Conservation (phyloP, 1,284 basidiomycete genomes). For the Rhodotorula sp. region DNA sequence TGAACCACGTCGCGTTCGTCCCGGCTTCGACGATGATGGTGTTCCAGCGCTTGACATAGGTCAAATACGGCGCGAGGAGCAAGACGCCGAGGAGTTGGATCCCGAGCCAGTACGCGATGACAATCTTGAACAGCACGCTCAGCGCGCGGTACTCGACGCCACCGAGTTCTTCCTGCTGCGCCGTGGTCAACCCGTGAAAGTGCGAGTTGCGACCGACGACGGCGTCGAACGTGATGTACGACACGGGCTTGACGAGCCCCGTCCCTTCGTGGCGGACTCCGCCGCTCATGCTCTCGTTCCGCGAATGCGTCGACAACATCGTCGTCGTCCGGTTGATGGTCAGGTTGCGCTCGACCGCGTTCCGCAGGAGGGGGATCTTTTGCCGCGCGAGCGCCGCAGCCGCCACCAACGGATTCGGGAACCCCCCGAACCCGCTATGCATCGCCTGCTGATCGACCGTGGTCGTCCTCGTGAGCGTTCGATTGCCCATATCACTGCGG, state of each 20-base stretch:
- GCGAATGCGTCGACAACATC: slow-evolving; percentile 49
- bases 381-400: slow-evolving; percentile 56
- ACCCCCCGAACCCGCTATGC: slow-evolving; percentile 71
- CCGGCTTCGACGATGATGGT: slow-evolving; percentile 16
- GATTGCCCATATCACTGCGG: slow-evolving; percentile 5
- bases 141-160: slow-evolving; percentile 81
- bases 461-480: slow-evolving; percentile 33
- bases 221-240: slow-evolving; percentile 83
- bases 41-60: slow-evolving; percentile 39
- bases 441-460: slow-evolving; percentile 50
- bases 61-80: slow-evolving; percentile 76
- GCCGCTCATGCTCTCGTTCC: not conserved
- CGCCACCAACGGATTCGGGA: slow-evolving; percentile 71
- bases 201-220: slow-evolving; percentile 80
- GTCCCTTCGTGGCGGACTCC: slow-evolving; percentile 35
- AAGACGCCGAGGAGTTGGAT: slow-evolving; percentile 65
- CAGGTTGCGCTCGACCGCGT: slow-evolving; percentile 53
- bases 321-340: slow-evolving; percentile 73
- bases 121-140: slow-evolving; percentile 44
- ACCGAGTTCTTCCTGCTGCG: slow-evolving; percentile 86
- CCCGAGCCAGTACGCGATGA: slow-evolving; percentile 62
- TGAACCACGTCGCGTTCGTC: slow-evolving; percentile 61
- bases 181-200: slow-evolving; percentile 75
- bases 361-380: slow-evolving; percentile 14
- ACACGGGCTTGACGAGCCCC: slow-evolving; percentile 54